phyloP scores from a whole-genome alignment of 768 basidiomycete genomes.

The Russula emetica region DNA sequence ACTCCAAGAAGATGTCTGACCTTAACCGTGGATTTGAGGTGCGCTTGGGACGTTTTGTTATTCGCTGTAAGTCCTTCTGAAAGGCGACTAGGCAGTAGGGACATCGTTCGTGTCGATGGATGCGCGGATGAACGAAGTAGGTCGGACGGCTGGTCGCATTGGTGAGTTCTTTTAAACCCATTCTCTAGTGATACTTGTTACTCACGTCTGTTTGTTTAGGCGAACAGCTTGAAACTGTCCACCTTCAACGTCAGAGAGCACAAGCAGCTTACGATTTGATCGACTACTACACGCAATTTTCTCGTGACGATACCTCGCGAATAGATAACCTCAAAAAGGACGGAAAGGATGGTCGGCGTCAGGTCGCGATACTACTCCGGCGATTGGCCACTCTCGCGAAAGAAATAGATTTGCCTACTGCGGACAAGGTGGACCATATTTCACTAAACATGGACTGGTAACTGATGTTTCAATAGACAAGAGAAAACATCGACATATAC shows the following conservation, averaged over 20 bases:
- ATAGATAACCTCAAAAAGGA: constrained; percentile 79
- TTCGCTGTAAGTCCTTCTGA: constrained; percentile 11
- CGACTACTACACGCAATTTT: constrained; percentile 90
- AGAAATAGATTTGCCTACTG: constrained; percentile 84
- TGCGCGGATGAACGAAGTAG: constrained; percentile 85
- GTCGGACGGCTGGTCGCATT: constrained; percentile 89
- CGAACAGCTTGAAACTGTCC: constrained; percentile 93
- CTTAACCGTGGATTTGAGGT: constrained; percentile 94
- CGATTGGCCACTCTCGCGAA: constrained; percentile 83
- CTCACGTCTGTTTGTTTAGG: constrained; percentile 44
- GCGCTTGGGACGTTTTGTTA: constrained; percentile 30
- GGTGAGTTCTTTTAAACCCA: constrained; percentile 45
- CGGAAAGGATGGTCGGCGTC: constrained; percentile 80
- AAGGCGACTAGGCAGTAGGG: constrained; percentile 63
- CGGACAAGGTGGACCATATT: constrained; percentile 60
- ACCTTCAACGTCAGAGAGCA: constrained; percentile 85
- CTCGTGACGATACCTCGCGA: constrained; percentile 69
- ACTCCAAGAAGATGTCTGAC: constrained; percentile 91
- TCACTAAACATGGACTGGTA: neutral
- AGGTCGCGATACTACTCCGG: constrained; percentile 83
- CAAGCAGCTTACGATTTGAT: constrained; percentile 93
- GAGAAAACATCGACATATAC: constrained; percentile 91
- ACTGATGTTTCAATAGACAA: constrained; percentile 50
- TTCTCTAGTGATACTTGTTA: constrained; percentile 13
- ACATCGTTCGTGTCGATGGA: constrained; percentile 89